phyloP scores from a whole-genome alignment of 345 rosid genomes.

The Ailanthus altissimus region DNA sequence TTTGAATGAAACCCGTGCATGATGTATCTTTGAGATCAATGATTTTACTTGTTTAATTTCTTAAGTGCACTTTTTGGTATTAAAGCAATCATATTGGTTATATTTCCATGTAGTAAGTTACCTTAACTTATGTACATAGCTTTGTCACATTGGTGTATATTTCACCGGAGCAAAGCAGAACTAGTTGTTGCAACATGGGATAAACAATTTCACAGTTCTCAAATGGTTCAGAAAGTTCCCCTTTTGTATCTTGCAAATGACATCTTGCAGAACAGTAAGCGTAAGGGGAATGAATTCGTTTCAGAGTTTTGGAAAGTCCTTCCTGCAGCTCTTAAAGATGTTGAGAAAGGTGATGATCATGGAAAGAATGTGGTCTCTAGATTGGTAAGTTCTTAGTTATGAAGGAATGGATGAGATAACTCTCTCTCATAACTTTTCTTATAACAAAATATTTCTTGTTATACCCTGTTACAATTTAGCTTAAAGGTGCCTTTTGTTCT shows the following conservation, averaged over 20 bases:
- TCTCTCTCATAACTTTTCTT: not conserved
- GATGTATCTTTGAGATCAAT: not conserved
- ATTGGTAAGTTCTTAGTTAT: slow-evolving; percentile 43
- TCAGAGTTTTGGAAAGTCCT: slow-evolving; percentile 94
- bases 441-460: not conserved
- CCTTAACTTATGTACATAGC: slow-evolving; percentile 57
- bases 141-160: slow-evolving; percentile 94
- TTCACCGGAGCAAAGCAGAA: slow-evolving; percentile 84
- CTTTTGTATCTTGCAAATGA: slow-evolving; percentile 91
- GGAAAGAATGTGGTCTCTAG: slow-evolving; percentile 79
- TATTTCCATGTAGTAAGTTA: not conserved
- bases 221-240: slow-evolving; percentile 81
- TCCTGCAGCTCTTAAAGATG: slow-evolving; percentile 79
- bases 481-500: not conserved
- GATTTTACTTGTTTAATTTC: not conserved
- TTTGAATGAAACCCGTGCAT: not conserved
- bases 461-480: not conserved
- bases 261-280: slow-evolving; percentile 93
- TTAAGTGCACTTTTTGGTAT: not conserved
- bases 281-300: slow-evolving; percentile 90
- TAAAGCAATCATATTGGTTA: not conserved
- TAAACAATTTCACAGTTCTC: slow-evolving; percentile 78
- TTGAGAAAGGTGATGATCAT: slow-evolving; percentile 70
- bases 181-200: slow-evolving; percentile 89
- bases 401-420: not conserved